A percentile compares a stretch with the other conserved stretches of the same genome.
Evolutionary conservation across 306 rosid species (phyloP).

Genomic region (Cotoneaster glaucophyllus): DNA sequence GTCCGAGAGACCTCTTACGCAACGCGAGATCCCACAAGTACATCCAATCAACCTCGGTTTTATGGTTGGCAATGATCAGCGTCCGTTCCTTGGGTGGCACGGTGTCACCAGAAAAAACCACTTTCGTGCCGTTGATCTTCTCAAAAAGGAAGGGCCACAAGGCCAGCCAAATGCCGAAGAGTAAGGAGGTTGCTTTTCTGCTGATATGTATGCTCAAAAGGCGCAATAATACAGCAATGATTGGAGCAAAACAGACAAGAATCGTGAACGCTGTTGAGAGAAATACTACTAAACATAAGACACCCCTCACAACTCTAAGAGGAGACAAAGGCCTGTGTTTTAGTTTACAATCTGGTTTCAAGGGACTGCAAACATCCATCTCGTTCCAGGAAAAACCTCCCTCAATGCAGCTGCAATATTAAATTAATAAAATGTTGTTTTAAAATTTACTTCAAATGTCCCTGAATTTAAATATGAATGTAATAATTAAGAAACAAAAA

Average conservation of each 20-base stretch:
- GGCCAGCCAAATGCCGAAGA: constrained; percentile 71
- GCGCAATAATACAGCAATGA: constrained; percentile 37
- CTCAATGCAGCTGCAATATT: constrained; percentile 38
- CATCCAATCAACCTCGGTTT: constrained; percentile 99
- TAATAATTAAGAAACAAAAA: not conserved
- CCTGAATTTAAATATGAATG: not conserved
- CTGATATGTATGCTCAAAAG: constrained; percentile 49
- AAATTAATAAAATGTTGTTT: not conserved
- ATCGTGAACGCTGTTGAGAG: constrained; percentile 74
- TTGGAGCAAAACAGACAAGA: constrained; percentile 64
- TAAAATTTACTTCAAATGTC: not conserved
- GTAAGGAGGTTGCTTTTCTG: constrained; percentile 60
- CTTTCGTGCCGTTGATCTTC: constrained; percentile 70
- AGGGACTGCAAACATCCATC: constrained; percentile 51
- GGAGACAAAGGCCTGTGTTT: constrained; percentile 67
- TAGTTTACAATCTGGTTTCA: constrained; percentile 33
- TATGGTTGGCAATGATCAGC: constrained; percentile 78
- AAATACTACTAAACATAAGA: constrained; percentile 70
- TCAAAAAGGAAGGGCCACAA: constrained; percentile 90
- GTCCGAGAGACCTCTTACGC: constrained; percentile 71
- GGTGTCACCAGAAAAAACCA: constrained; percentile 68
- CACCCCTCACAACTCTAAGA: constrained; percentile 60
- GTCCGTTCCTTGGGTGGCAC: constrained; percentile 75
- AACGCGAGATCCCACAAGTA: constrained; percentile 93
- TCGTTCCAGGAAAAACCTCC: constrained; percentile 41